A percentile compares a stretch with the other conserved stretches of the same genome.
Conservation (phyloP, 2,329 filamentous ascomycete genomes). For the Ophiocordyceps robertsii region DNA sequence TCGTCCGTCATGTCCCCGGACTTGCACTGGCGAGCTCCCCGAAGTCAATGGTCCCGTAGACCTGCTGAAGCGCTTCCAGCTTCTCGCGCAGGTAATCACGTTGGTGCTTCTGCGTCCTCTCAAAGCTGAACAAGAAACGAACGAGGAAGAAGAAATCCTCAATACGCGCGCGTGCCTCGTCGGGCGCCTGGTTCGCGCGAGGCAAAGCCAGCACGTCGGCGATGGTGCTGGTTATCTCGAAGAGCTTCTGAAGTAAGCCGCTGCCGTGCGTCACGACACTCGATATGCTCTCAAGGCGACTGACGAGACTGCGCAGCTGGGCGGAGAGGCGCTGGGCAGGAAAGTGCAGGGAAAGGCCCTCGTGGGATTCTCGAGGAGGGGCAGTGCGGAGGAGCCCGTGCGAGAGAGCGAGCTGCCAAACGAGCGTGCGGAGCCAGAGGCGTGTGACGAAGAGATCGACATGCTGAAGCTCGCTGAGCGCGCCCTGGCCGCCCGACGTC, state of each 20-base stretch:
- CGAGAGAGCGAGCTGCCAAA: slow-evolving; percentile 27
- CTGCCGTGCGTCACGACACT: slow-evolving; percentile 41
- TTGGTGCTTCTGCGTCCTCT: slow-evolving; percentile 30
- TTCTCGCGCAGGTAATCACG: slow-evolving; percentile 25
- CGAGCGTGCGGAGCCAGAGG: slow-evolving; percentile 25
- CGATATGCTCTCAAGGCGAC: slow-evolving; percentile 18
- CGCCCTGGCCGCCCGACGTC: slow-evolving; percentile 9
- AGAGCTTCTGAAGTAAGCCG: slow-evolving; percentile 43
- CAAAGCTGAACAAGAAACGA: slow-evolving; percentile 34
- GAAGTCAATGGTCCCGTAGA: slow-evolving; percentile 17
- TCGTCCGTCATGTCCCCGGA: slow-evolving; percentile 2
- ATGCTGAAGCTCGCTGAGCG: slow-evolving; percentile 24
- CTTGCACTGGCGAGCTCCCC: slow-evolving; percentile 11
- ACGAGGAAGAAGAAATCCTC: slow-evolving; percentile 41
- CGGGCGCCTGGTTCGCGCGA: slow-evolving; percentile 19
- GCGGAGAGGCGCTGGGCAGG: slow-evolving; percentile 23
- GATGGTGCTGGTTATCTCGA: slow-evolving; percentile 46
- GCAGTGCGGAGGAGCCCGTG: slow-evolving; percentile 22
- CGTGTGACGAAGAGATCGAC: slow-evolving; percentile 26
- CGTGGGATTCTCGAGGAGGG: slow-evolving; percentile 17
- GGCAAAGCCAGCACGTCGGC: slow-evolving; percentile 43
- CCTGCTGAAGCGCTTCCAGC: slow-evolving; percentile 19
- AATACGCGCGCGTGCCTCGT: slow-evolving; percentile 32
- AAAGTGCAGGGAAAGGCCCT: slow-evolving; percentile 25
- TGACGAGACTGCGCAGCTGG: slow-evolving; percentile 23